Evolutionary conservation across 352 stramenopile genomes (phyloP).

Genomic region (Paralagenidium karlingii): DNA sequence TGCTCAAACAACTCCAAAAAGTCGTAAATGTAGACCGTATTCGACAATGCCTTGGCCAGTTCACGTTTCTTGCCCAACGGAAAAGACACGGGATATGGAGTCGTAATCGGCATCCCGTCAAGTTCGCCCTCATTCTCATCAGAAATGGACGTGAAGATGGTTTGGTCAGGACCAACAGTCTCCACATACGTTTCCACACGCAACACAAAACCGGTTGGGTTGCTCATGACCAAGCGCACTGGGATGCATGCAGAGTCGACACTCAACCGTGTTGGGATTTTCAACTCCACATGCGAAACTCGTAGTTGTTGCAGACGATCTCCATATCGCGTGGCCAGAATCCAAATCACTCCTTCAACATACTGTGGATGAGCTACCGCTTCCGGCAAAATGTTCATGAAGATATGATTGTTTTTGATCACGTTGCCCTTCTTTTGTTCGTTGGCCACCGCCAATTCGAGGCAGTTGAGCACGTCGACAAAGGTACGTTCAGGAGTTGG

Average conservation of each 20-base stretch:
- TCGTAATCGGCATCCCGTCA: constrained; percentile 91
- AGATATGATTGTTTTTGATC: constrained; percentile 98
- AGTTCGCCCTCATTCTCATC: constrained; percentile 83
- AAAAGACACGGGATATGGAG: constrained; percentile 95
- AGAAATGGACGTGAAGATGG: constrained; percentile 87
- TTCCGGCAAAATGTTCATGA: constrained; percentile 96
- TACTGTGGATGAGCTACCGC: constrained; percentile 92
- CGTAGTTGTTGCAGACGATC: constrained; percentile 86
- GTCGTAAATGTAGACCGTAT: constrained; percentile 99
- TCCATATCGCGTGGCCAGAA: constrained; percentile 76
- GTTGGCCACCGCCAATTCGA: constrained; percentile 94
- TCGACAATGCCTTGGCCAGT: constrained; percentile 89
- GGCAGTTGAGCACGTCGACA: constrained; percentile 95
- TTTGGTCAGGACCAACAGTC: constrained; percentile 68
- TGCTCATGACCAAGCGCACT: constrained; percentile 92
- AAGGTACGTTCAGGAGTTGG: constrained; percentile 94
- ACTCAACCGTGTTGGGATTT: constrained; percentile 91
- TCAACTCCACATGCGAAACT: constrained; percentile 95
- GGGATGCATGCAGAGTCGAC: constrained; percentile 89
- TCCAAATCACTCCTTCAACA: constrained; percentile 93
- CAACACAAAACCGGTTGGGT: constrained; percentile 98
- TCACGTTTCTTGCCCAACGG: constrained; percentile 92
- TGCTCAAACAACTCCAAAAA: constrained; percentile 98
- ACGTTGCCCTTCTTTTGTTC: constrained; percentile 52
- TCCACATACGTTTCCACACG: constrained; percentile 99